Evolutionary conservation across 2,329 filamentous ascomycete genomes (phyloP).

Genomic region (Colletotrichum chrysophilum): DNA sequence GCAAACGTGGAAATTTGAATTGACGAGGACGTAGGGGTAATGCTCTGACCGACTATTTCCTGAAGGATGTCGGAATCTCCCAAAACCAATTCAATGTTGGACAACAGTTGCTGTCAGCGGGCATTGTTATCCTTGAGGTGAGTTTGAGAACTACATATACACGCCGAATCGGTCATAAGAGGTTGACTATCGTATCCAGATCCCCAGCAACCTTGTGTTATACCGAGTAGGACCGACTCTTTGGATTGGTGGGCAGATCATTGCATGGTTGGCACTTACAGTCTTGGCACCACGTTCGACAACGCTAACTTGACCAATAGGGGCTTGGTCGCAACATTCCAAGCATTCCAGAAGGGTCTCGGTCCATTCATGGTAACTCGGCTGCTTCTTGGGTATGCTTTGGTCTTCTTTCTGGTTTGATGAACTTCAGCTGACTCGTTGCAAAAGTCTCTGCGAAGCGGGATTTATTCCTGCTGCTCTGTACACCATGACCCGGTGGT

Average conservation of each 20-base stretch:
- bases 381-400: slow-evolving; percentile 31
- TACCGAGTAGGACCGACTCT: slow-evolving; percentile 49
- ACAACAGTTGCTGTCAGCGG: slow-evolving; percentile 53
- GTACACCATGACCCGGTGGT: slow-evolving; percentile 53
- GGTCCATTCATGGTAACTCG: slow-evolving; percentile 41
- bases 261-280: slow-evolving; percentile 39
- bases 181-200: slow-evolving; percentile 24
- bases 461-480: slow-evolving; percentile 52
- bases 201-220: slow-evolving; percentile 53
- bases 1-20: background rate
- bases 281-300: slow-evolving; percentile 29
- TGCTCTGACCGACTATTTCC: slow-evolving; percentile 36
- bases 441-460: slow-evolving; percentile 33
- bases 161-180: background rate
- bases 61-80: slow-evolving; percentile 52
- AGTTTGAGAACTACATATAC: background rate
- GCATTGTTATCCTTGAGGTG: slow-evolving; percentile 49
- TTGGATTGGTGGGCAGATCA: slow-evolving; percentile 50
- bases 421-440: background rate
- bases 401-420: background rate
- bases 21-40: slow-evolving; percentile 9
- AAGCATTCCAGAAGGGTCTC: slow-evolving; percentile 39
- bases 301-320: slow-evolving; percentile 22
- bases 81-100: slow-evolving; percentile 59
- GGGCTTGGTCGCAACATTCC: slow-evolving; percentile 39